Evolutionary conservation across 495 filamentous ascomycete genomes (phyloP), one percentile per base, ranked within the genome.

Genomic region (Annulohypoxylon bovei): DNA sequence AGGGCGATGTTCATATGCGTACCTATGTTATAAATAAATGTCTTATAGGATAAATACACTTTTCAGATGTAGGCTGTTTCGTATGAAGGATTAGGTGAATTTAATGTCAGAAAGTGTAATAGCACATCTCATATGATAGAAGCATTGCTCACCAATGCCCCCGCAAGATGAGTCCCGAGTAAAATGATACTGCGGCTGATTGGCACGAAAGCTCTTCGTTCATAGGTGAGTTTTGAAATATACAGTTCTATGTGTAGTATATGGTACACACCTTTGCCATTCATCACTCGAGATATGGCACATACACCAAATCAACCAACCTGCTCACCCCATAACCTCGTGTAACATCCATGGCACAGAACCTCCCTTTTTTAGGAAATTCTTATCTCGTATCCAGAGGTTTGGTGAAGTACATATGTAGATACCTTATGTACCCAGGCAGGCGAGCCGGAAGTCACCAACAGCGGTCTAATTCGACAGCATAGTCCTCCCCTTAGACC

Each of bases 401-500:
- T 11, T 18, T 11, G 4, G 20, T 18, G 1, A 8, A 2, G 37
- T 47, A 23, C 0, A 1, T 25, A 6, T 12, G 20, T 23, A 23
- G 42, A 11, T 30, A n/a, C n/a, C n/a, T n/a, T n/a, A n/a, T n/a
- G n/a, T n/a, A n/a, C n/a, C n/a, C n/a, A n/a, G n/a, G n/a, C n/a
- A 20, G 9, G 9, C 8, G 23, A 30, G 25, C 23, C 14, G 5
- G 5, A 18, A 44, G 9, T 11, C 18, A 47, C 42, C 18, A 47
- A 3, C 18, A 42, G 12, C 39, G 25, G 2, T 50, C 72, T 68
- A 76, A 46, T 57, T 63, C 30, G 75, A 74, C 69, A 85, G 58
- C 54, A 75, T 65, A 61, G 70, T 65, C 64, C 83, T 67, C 67
- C 81, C 81, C 80, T 83, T 83, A 0, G 66, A 57, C 63, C 18